These are phyloP conservation scores for Coniochaeta prunicola DNA, from an alignment of 2,329 filamentous ascomycete genomes.

Conservation along the genomic window DNA sequence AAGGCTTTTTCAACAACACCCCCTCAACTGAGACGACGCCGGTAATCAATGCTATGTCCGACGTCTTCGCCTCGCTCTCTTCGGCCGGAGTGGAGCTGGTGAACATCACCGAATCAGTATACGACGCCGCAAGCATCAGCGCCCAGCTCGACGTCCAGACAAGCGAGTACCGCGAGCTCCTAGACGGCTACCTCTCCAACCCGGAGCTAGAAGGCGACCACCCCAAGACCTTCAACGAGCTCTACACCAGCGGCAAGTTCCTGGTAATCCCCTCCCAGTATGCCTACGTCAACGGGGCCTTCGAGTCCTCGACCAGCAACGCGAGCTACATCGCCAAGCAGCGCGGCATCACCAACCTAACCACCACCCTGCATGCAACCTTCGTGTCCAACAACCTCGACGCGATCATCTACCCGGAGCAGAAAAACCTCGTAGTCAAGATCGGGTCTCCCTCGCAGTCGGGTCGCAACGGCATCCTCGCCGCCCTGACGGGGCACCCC, in stretches of 20 bases:
- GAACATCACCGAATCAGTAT: conserved; percentile 38
- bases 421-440: conserved; percentile 71
- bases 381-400: conserved; percentile 43
- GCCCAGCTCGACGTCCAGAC: conserved; percentile 49
- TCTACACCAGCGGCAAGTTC: conserved; percentile 45
- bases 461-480: conserved; percentile 44
- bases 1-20: conserved; percentile 52
- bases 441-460: conserved; percentile 48
- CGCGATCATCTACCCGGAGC: conserved; percentile 65
- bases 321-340: conserved; percentile 39
- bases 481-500: conserved; percentile 29
- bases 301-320: conserved; percentile 39
- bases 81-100: conserved; percentile 41
- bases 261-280: conserved; percentile 54
- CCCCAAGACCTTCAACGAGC: conserved; percentile 35
- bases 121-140: conserved; percentile 43
- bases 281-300: conserved; percentile 41
- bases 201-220: conserved; percentile 29
- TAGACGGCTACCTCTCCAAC: conserved; percentile 48
- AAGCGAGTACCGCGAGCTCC: conserved; percentile 49
- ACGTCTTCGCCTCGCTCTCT: conserved; percentile 35
- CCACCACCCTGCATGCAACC: conserved; percentile 37
- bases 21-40: conserved; percentile 43
- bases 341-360: conserved; percentile 43
- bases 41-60: conserved; percentile 45